Evolutionary conservation across 805 yeast species (phyloP).

Genomic region (Hanseniaspora vineae): DNA sequence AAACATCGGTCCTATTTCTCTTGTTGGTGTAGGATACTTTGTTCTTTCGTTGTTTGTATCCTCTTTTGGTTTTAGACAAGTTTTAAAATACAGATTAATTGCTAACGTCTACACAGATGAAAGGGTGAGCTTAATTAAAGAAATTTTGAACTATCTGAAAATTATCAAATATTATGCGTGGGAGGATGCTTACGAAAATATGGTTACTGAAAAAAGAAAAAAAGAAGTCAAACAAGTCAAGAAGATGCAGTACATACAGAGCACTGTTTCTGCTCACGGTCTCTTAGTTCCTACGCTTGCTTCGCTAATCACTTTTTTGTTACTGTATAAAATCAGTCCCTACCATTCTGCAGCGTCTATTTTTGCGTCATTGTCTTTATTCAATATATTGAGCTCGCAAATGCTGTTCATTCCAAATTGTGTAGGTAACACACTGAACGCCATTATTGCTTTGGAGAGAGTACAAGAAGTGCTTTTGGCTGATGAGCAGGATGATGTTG

Average conservation of each 20-base stretch:
- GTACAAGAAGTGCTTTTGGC: conserved; percentile 40
- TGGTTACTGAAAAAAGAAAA: conserved; percentile 41
- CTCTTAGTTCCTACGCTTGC: conserved; percentile 57
- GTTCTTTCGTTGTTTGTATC: conserved; percentile 30
- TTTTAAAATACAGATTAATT: conserved; percentile 42
- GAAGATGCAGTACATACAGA: conserved; percentile 40
- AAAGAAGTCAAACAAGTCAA: conserved; percentile 51
- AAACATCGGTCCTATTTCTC: conserved; percentile 59
- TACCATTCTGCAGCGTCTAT: conserved; percentile 43
- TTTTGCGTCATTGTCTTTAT: conserved; percentile 59
- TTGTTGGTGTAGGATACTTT: conserved; percentile 54
- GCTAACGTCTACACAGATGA: conserved; percentile 58
- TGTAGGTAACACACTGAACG: conserved; percentile 55
- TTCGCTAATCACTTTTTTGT: conserved; percentile 48
- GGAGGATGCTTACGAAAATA: conserved; percentile 65
- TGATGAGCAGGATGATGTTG: conserved; percentile 23
- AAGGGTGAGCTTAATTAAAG: conserved; percentile 67
- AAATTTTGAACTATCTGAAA: conserved; percentile 64
- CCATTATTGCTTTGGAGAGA: conserved; percentile 46
- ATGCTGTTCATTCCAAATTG: conserved; percentile 62
- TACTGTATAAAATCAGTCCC: conserved; percentile 31
- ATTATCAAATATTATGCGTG: conserved; percentile 82
- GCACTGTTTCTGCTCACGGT: conserved; percentile 45
- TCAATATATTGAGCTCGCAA: conserved; percentile 47
- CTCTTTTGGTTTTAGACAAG: conserved; percentile 33